Evolutionary conservation across 2,329 filamentous ascomycete genomes (phyloP), one percentile per base, ranked within the genome.

Genomic region (Cladosporium phlei): DNA sequence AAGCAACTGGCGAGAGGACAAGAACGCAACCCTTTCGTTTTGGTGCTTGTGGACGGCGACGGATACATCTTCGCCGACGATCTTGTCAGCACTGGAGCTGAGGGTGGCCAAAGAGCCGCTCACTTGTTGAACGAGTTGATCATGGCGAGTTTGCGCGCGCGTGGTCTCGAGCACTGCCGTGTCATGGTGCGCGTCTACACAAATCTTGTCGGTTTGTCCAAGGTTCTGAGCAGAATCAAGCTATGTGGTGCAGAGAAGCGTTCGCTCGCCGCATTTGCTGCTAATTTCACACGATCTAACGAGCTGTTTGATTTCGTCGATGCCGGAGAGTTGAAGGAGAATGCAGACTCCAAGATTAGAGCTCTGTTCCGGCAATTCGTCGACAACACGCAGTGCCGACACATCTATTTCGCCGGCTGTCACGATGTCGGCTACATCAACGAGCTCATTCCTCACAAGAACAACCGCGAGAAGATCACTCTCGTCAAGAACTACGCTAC

Each of bases 381-480:
- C 25, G 74, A 80, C 35, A 79, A 78, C 54, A 65, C 70, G 3
- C 77, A 82, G 56, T 85, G 81, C 66, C 79, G 77, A 54, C 80
- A 82, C 58, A 79, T 85, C 27, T 78, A 77, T 56, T 78, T 82
- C 48, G 81, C 78, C 4, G 79, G 74, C 29, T 83, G 80, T 55
- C 79, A 83, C 53, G 77, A 83, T 54, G 69, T 69, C 19, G 74
- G 75, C 40, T 82, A 83, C 57, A 63, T 80, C 35, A 72, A 76
- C 6, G 70, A 80, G 38, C 65, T 84, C 20, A 43, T 70, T 4
- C 74, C 75, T 6, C 76, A 77, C 55, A 66, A 65, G 33, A 73
- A 72, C 33, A 69, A 71, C 48, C 60, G 64, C 6, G 69, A 76
- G 19, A 52, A 58, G 2, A 72, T 82, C 49, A 82, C 78, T 0